Base-by-base conservation (phyloP, 2,329 filamentous ascomycete species). In the Fusarium succisae region DNA sequence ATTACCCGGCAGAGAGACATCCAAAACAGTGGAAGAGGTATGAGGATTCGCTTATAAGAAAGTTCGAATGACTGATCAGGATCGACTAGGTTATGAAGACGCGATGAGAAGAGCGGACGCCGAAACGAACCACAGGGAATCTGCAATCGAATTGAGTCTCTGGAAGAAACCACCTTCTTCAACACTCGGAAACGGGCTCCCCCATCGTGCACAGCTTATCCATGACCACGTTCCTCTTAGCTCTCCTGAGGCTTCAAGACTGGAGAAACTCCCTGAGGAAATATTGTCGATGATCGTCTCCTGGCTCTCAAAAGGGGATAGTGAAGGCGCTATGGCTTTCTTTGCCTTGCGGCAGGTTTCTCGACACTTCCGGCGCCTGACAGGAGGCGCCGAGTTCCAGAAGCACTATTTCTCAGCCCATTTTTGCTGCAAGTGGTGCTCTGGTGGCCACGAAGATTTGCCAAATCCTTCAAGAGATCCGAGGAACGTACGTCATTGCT, bases 31-130 rank as follows among this genome's bases (percentile, higher is more conserved):
- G 30, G 8, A 35, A 9, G 11, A 18, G 17, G 48, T 51, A 24
- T 8, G 6, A 13, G 8, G 30, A 51, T 51, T 5, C n/a, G 0
- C 22, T 24, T 8, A 3, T 15, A 13, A 7, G 3, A n/a, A 13
- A n/a, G 8, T n/a, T 51, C 17, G 3, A 7, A 24, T 10, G 7
- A 24, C 48, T 51, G 11, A 35, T 51, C 3, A 18, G 17, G 12
- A 13, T 51, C 2, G 22, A 12, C 5, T 24, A 51, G 48, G 8
- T 11, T 24, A 51, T 51, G 10, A 13, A 24, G 22, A 18, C 3
- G 17, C 8, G 7, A 51, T 51, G 47, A 51, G 28, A 18, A 51
- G 14, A 5, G 48, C 48, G 22, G 22, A 51, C 8, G 30, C 11
- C 15, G 48, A 51, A 18, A 24, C 30, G 15, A 24, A 24, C 5